These are phyloP conservation scores for Beauveria brongniartii DNA, from an alignment of 2,329 filamentous ascomycete species.

Conservation along the genomic window DNA sequence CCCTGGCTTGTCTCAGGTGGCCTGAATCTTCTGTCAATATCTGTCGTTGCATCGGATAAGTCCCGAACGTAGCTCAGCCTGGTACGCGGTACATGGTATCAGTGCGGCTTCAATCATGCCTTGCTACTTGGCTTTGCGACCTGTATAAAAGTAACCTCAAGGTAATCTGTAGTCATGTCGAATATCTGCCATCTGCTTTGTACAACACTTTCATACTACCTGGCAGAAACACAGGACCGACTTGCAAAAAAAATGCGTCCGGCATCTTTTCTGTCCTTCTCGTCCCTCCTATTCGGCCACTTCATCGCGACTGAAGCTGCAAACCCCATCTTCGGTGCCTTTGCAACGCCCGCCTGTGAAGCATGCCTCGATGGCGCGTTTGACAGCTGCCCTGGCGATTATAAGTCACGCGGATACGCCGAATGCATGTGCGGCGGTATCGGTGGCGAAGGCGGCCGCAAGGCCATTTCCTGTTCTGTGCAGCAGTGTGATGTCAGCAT, in stretches of 20 bases:
- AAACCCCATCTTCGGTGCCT: not conserved
- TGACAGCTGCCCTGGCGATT: not conserved
- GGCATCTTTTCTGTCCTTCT: not conserved
- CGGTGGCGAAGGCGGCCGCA: not conserved
- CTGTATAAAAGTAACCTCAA: no score
- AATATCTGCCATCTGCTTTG: not conserved
- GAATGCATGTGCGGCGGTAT: not conserved
- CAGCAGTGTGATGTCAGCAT: not conserved
- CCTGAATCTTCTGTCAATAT: not conserved
- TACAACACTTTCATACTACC: not conserved
- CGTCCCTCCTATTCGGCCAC: not conserved
- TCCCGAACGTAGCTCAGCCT: not conserved
- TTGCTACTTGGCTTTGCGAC: not conserved
- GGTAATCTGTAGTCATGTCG: not conserved
- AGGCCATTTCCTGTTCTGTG: not conserved
- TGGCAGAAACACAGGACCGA: not conserved
- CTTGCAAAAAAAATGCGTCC: not conserved
- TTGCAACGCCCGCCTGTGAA: not conserved
- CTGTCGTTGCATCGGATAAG: not conserved
- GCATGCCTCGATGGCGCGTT: not conserved
- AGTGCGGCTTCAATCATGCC: not conserved
- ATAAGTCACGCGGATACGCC: not conserved
- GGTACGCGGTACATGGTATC: not conserved
- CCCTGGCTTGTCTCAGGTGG: not conserved
- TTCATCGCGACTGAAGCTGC: not conserved